Percentiles rank a stretch among this genome's conserved stretches.
Evolutionary conservation across 257 asterid species (phyloP).

Genomic region (Oldenlandia corymbosa): DNA sequence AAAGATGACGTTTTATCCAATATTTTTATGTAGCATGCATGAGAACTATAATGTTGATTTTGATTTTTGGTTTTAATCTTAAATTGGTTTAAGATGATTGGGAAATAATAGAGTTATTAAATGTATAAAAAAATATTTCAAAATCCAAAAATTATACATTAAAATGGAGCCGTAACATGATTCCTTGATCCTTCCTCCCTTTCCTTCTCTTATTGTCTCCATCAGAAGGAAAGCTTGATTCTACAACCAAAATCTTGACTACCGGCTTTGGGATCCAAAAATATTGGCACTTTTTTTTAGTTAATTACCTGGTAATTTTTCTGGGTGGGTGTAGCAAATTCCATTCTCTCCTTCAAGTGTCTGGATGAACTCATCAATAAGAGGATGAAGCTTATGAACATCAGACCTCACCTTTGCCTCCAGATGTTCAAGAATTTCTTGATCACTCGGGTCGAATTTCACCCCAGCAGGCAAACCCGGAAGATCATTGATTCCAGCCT

Average conservation of each 20-base stretch:
- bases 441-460: conserved; percentile 50
- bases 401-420: conserved; percentile 42
- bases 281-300: not conserved
- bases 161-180: too few species aligned
- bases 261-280: not conserved
- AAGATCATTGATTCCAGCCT: conserved; percentile 37
- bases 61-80: too few species aligned
- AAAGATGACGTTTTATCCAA: too few species aligned
- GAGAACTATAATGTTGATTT: too few species aligned
- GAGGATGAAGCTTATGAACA: conserved; percentile 33
- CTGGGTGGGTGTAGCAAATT: conserved; percentile 46
- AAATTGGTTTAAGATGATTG: too few species aligned
- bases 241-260: not conserved
- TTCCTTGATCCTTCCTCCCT: not conserved
- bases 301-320: conserved; percentile 38
- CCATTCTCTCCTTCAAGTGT: conserved; percentile 42
- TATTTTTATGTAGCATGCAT: too few species aligned
- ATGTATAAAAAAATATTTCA: too few species aligned
- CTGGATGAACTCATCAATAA: conserved; percentile 43
- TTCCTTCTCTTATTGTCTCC: not conserved
- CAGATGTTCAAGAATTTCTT: conserved; percentile 43
- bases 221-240: not conserved
- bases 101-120: too few species aligned
- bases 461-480: conserved; percentile 47
- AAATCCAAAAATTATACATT: too few species aligned